Evolutionary conservation across 257 asterid genomes (phyloP), one percentile per base, ranked within the genome.

Genomic region (Striga asiatica): DNA sequence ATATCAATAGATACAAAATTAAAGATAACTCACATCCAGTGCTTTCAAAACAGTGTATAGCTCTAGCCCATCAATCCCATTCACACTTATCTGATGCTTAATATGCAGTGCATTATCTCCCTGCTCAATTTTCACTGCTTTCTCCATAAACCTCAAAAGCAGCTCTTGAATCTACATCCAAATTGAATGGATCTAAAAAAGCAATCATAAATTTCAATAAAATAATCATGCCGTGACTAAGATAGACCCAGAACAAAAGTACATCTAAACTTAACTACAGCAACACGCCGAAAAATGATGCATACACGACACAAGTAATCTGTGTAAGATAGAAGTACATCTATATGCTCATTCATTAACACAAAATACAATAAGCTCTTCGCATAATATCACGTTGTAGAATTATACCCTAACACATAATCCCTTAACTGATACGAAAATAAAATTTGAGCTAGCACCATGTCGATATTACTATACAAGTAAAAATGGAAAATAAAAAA

Each of bases 111-210:
- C 63, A 45, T 64, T 70, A 62, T 48, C 61, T 48, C 68, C 84
- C 60, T 70, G 83, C 58, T 88, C 93, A 59, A 78, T 87, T 62
- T 59, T 74, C 67, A 88, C 93, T 18, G 88, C 93, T 19, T 53
- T 66, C 77, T 88, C 93, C 83, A 84, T 61, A 66, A 64, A 76
- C 81, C 72, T 76, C 78, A 82, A 39, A 59, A 82, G 85, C 54
- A 78, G 67, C 68, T 81, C 82, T 76, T 82, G 97, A 68, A 83
- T 75, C 98, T 92, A 79, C 88, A 83, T 64, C 75, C 78, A 84
- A 77, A 82, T 71, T 60, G 78, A 81, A 78, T 46, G 73, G 73
- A 75, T 73, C 71, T 64, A 75, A 72, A 76, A 58, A 71, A 75
- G n/a, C 72, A 71, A 77, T 76, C 75, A 81, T 50, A 56, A 72